phyloP scores from a whole-genome alignment of 164 flowering plant species.

The Taxillus chinensis region DNA sequence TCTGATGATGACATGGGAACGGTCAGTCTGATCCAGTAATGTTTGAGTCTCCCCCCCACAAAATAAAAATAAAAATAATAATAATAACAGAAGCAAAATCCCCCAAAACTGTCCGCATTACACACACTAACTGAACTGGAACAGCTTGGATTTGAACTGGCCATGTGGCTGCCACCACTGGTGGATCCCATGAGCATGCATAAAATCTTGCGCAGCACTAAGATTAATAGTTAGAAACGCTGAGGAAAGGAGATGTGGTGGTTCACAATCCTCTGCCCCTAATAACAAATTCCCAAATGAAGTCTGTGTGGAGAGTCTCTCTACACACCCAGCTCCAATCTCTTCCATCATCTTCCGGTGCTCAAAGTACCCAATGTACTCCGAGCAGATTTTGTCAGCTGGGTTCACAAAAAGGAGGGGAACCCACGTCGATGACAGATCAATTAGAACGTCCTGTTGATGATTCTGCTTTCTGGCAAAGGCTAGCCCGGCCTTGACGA shows the following conservation, averaged over 20 bases:
- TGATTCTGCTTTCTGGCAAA: conserved; percentile 1
- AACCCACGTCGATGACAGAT: conserved; percentile 11
- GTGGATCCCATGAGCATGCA: conserved; percentile 22
- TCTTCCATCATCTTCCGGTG: conserved; percentile 24
- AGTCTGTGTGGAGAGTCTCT: conserved; percentile 19
- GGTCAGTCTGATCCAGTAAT: too few species aligned
- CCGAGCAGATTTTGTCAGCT: conserved; percentile 21
- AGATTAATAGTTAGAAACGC: conserved; percentile 15
- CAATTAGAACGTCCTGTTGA: conserved; percentile 9
- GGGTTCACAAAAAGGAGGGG: conserved; percentile 22
- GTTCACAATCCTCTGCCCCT: conserved; percentile 15
- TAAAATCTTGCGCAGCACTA: conserved; percentile 13
- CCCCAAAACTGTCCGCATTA: too few species aligned
- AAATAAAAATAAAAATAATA: too few species aligned
- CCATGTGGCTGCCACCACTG: conserved; percentile 25
- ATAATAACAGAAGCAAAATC: too few species aligned
- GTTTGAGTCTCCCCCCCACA: too few species aligned
- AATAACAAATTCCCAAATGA: conserved; percentile 17
- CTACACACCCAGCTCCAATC: conserved; percentile 19
- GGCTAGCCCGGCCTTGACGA: conserved; percentile 24
- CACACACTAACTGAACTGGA: conserved; percentile 8
- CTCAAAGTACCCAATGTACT: conserved; percentile 23
- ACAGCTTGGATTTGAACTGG: conserved; percentile 5
- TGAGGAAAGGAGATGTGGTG: conserved; percentile 24
- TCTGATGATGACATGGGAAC: too few species aligned